Percentiles rank a stretch among this genome's conserved stretches.
These are phyloP conservation scores for Penicillium frequentans DNA, from an alignment of 2,329 filamentous ascomycete genomes.

Conservation along the genomic window DNA sequence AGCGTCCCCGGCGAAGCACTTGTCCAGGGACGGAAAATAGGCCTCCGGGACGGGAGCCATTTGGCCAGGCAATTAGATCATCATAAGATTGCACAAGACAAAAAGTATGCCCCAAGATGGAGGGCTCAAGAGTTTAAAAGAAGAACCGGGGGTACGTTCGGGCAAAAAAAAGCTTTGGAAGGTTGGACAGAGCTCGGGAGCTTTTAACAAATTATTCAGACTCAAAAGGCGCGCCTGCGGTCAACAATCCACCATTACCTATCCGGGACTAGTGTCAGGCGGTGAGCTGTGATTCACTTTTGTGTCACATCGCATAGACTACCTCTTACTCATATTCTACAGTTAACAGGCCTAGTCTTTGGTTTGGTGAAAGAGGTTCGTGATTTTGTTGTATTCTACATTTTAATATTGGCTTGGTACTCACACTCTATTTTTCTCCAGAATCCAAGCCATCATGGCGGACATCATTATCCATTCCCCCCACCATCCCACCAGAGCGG, in stretches of 20 bases:
- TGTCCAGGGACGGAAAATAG: constrained; percentile 82
- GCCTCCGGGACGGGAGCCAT: constrained; percentile 72
- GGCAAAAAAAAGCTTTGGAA: constrained; percentile 12
- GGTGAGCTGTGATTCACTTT: constrained; percentile 25
- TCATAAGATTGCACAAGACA: constrained; percentile 28
- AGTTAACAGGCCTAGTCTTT: neutral
- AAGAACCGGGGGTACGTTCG: constrained; percentile 8
- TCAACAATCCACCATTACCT: constrained; percentile 39
- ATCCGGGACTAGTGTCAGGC: constrained; percentile 37
- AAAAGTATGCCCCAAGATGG: constrained; percentile 1
- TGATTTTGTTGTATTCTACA: neutral
- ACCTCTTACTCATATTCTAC: neutral
- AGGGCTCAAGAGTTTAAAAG: constrained; percentile 1
- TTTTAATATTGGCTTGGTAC: neutral
- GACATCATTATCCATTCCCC: constrained; percentile 78
- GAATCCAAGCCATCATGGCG: constrained; percentile 29
- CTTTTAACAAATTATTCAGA: constrained; percentile 32
- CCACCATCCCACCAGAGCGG: constrained; percentile 69
- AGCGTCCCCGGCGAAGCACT: constrained; percentile 78
- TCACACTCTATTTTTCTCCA: neutral
- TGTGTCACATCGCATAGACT: constrained; percentile 6
- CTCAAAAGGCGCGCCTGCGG: constrained; percentile 25
- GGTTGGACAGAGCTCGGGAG: constrained; percentile 22
- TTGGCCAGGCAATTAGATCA: constrained; percentile 43
- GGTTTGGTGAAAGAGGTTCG: neutral